Conservation (phyloP, 2,329 filamentous ascomycete genomes). For the Albifimbria verrucaria region DNA sequence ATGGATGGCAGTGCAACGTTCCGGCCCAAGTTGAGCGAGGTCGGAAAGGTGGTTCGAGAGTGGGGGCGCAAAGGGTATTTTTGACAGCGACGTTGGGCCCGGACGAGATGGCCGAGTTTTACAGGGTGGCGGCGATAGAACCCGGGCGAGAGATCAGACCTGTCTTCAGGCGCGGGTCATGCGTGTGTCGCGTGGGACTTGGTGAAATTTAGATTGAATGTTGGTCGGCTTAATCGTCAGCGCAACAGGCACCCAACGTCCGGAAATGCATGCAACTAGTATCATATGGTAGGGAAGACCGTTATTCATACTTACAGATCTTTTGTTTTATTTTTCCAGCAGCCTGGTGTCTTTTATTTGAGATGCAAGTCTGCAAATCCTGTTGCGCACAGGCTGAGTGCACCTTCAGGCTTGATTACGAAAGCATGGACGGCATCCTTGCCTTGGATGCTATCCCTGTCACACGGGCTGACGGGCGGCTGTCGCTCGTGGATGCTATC, state of each 20-base stretch:
- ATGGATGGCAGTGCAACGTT: background rate
- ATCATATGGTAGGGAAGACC: too few species aligned
- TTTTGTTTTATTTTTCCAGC: background rate
- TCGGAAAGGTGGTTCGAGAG: background rate
- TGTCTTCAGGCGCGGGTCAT: background rate
- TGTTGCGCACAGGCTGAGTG: background rate
- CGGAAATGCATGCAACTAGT: too few species aligned
- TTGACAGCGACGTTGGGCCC: constrained; percentile 7
- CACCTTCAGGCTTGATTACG: background rate
- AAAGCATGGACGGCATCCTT: background rate
- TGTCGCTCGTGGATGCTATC: too few species aligned
- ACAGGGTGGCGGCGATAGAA: too few species aligned
- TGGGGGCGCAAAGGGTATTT: constrained; percentile 7
- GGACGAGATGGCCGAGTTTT: background rate
- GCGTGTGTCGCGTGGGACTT: background rate
- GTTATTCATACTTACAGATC: background rate
- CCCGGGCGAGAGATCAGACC: too few species aligned
- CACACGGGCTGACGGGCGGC: too few species aligned
- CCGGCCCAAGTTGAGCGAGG: background rate
- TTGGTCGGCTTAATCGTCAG: too few species aligned
- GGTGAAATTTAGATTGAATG: background rate
- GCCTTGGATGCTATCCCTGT: too few species aligned
- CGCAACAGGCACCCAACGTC: too few species aligned
- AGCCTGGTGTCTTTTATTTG: background rate
- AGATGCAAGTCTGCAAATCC: background rate